Conservation (phyloP, 345 rosid genomes). For the Garcia nutans region DNA sequence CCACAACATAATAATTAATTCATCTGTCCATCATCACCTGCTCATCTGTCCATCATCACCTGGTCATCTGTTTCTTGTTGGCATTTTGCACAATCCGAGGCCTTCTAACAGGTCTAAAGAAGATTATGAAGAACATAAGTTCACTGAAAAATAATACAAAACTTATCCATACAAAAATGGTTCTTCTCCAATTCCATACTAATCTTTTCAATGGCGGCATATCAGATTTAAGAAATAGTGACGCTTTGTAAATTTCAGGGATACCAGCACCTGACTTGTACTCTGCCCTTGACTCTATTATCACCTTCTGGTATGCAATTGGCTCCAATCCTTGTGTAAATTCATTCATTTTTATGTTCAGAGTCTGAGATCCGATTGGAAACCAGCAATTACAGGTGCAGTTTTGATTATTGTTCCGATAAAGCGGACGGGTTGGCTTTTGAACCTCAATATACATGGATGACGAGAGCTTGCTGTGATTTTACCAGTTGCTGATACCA, state of each 20-base stretch:
- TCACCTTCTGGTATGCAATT: conserved; percentile 27
- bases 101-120: background rate
- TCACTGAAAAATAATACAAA: background rate
- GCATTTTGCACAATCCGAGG: background rate
- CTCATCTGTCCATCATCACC: too few relatives aligned
- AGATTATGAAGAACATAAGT: background rate
- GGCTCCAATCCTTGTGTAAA: conserved; percentile 30
- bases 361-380: conserved; percentile 28
- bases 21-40: too few relatives aligned
- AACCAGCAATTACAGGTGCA: conserved; percentile 30
- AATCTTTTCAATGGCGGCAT: conserved; percentile 2
- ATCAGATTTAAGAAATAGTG: conserved; percentile 27
- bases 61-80: too few relatives aligned
- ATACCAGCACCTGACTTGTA: conserved; percentile 31
- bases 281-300: conserved; percentile 33
- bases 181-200: conserved; percentile 11
- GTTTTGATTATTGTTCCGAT: conserved; percentile 24
- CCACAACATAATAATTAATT: too few relatives aligned
- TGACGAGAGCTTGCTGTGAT: conserved; percentile 30
- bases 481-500: conserved; percentile 30
- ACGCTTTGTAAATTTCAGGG: conserved; percentile 40
- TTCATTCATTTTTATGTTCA: conserved; percentile 30
- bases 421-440: conserved; percentile 30
- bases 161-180: conserved; percentile 20
- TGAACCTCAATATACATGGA: conserved; percentile 34